These are phyloP conservation scores for Pilatotrama ljubarskyi DNA, from an alignment of 768 basidiomycete species.

Conservation along the genomic window DNA sequence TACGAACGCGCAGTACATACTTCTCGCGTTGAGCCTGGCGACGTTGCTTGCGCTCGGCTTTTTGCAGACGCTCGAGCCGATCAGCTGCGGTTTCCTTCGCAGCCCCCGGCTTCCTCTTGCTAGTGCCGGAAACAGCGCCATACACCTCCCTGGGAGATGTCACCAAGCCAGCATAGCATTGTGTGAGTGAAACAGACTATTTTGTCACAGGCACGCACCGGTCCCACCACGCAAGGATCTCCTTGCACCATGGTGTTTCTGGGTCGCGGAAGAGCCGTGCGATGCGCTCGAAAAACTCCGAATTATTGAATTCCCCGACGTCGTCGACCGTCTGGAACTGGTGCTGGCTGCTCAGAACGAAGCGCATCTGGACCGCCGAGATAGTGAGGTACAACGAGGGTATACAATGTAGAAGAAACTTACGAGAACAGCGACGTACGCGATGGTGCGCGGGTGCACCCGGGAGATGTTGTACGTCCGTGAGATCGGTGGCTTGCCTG, in stretches of 20 bases:
- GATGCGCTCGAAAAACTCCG: background rate
- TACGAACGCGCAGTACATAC: too few species aligned
- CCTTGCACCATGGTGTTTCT: background rate
- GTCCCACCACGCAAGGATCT: background rate
- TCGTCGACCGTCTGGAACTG: background rate
- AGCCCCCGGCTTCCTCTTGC: too few species aligned
- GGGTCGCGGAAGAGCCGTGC: background rate
- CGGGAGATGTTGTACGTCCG: background rate
- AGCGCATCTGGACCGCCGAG: background rate
- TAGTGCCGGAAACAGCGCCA: too few species aligned
- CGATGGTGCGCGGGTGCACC: background rate
- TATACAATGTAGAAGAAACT: background rate
- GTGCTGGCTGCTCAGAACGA: background rate
- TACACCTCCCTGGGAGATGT: too few species aligned
- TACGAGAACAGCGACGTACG: background rate
- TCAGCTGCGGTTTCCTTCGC: too few species aligned
- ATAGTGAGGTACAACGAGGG: background rate
- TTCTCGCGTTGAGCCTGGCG: too few species aligned
- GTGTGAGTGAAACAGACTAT: too few species aligned
- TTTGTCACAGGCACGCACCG: background rate
- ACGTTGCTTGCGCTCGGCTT: too few species aligned
- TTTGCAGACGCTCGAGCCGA: too few species aligned
- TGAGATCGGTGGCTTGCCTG: background rate
- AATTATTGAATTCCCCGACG: background rate
- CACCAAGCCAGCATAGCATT: too few species aligned